Evolutionary conservation across 345 rosid genomes (phyloP), one percentile per base, ranked within the genome.

Genomic region (Euclidium syriacum): DNA sequence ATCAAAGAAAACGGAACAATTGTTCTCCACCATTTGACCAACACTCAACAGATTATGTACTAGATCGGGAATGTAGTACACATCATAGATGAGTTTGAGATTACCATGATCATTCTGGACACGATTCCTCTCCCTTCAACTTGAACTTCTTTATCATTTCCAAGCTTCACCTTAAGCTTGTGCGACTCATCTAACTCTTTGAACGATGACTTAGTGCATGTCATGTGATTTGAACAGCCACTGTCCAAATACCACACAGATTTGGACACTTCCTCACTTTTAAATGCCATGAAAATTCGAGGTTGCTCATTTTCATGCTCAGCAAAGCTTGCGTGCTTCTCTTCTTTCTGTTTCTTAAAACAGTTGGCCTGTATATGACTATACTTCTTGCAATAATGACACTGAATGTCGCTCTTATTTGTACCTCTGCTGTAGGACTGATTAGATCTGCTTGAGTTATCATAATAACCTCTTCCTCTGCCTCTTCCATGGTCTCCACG

Each of bases 141-240:
- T 32, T 41, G 29, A 41, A 52, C 24, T 16, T 60, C 15, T 22
- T 62, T 52, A 1, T 34, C 3, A 24, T 52, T 24, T 6, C 50
- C 41, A 34, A 70, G 50, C 10, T 36, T 43, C n/a, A 62, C 43
- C 41, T 42, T 34, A 1, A 38, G 23, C 19, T 58, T 67, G 11
- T 49, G 23, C 10, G 65, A 34, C 34, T 67, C 33, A 39, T 49
- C 52, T 36, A 67, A 19, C 5, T 67, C 26, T 10, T 19, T 8
- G 17, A 58, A 68, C 15, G 38, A 12, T 0, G 16, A 27, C 5
- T 38, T 58, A 0, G 14, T 25, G 25, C 23, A 5, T 0, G 10
- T 3, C 49, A 61, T 69, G 6, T 69, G 49, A 19, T 52, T 60
- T 0, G 56, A 62, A 8, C 55, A 70, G 0, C 50, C 50, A 9